Percentiles rank a stretch among this genome's conserved stretches.
Conservation (phyloP, 1,284 basidiomycete genomes). For the Wallemia ichthyophaga region DNA sequence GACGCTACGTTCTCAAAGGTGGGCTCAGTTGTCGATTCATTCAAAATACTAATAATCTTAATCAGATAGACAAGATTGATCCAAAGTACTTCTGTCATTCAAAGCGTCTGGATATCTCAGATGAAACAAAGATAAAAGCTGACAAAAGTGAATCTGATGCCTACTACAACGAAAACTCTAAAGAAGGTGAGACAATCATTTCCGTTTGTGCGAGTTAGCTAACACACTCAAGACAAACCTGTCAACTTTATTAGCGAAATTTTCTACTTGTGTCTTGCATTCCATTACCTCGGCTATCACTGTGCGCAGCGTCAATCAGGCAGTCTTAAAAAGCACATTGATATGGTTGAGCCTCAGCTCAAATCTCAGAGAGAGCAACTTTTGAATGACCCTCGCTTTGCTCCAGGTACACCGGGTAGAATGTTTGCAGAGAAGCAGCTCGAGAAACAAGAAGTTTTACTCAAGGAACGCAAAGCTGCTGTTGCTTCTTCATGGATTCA, state of each 20-base stretch:
- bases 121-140: slow-evolving; percentile 74
- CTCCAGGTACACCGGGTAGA: not conserved
- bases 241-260: slow-evolving; percentile 80
- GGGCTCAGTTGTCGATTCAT: slow-evolving; percentile 4
- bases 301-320: slow-evolving; percentile 45
- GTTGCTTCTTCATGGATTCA: slow-evolving; percentile 59
- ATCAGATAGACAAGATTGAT: slow-evolving; percentile 75
- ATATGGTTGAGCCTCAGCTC: slow-evolving; percentile 45
- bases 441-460: not conserved
- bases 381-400: not conserved
- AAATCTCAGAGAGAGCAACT: slow-evolving; percentile 18
- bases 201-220: not conserved
- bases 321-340: slow-evolving; percentile 35
- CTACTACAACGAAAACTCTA: slow-evolving; percentile 29
- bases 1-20: slow-evolving; percentile 72
- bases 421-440: not conserved
- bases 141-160: slow-evolving; percentile 48
- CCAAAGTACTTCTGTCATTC: slow-evolving; percentile 44
- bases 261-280: slow-evolving; percentile 59
- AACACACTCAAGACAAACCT: slow-evolving; percentile 16
- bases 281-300: slow-evolving; percentile 57
- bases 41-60: slow-evolving; percentile 1
- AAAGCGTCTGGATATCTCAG: slow-evolving; percentile 36
- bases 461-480: slow-evolving; percentile 7
- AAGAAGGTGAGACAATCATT: slow-evolving; percentile 12